phyloP scores from a whole-genome alignment of 768 basidiomycete genomes.

The Amylocystis lapponica region DNA sequence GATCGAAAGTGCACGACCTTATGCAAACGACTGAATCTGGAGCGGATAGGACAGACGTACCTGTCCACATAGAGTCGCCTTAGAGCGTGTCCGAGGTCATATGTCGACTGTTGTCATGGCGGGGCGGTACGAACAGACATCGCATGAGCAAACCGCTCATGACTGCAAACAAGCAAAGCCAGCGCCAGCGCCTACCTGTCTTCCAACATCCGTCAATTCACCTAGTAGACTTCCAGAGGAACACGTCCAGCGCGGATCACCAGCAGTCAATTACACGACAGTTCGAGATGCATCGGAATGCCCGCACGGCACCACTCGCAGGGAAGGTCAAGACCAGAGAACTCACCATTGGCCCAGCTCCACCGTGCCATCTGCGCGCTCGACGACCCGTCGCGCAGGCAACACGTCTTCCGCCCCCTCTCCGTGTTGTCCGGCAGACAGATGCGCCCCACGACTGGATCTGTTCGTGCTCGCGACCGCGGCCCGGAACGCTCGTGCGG shows the following conservation, averaged over 20 bases:
- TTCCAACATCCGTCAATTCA: conserved; percentile 65
- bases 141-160: conserved; percentile 1
- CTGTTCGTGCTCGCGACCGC: conserved; percentile 32
- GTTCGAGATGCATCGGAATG: too few relatives aligned
- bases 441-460: neutral
- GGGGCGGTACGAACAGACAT: neutral
- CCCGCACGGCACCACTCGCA: too few relatives aligned
- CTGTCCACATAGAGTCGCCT: conserved; percentile 62
- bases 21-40: neutral
- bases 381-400: conserved; percentile 44
- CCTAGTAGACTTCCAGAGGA: conserved; percentile 50
- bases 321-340: neutral
- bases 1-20: neutral
- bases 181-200: conserved; percentile 40
- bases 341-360: conserved; percentile 61
- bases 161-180: neutral
- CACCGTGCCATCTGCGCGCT: conserved; percentile 48
- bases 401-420: conserved; percentile 21
- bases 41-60: conserved; percentile 27
- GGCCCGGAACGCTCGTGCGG: conserved; percentile 43
- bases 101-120: conserved; percentile 47
- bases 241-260: neutral
- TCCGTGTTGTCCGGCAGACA: conserved; percentile 14
- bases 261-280: neutral
- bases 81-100: conserved; percentile 52